Evolutionary conservation across 1,139 yeast genomes (phyloP).

Genomic region (Blastobotrys malaysiensis): DNA sequence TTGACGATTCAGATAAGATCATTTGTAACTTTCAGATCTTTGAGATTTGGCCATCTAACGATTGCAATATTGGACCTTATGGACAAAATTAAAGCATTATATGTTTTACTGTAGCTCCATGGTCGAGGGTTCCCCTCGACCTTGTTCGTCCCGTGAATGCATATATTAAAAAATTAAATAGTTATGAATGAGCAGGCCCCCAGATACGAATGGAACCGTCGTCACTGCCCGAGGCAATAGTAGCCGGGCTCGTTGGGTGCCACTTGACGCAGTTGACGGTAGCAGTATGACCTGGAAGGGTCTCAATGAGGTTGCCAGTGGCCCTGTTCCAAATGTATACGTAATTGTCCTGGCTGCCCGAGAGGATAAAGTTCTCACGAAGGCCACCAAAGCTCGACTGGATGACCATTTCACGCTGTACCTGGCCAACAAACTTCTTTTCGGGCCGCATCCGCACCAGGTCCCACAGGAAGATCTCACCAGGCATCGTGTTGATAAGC

Average conservation of each 20-base stretch:
- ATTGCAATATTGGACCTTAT: no score
- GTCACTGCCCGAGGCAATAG: conserved; percentile 84
- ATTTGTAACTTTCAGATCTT: no score
- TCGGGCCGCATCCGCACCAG: conserved; percentile 45
- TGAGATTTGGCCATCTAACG: no score
- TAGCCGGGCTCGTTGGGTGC: conserved; percentile 49
- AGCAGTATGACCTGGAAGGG: conserved; percentile 58
- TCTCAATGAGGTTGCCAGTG: conserved; percentile 64
- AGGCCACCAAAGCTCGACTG: conserved; percentile 73
- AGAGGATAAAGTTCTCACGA: conserved; percentile 62
- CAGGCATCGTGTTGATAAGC: conserved; percentile 65
- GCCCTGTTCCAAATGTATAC: conserved; percentile 77
- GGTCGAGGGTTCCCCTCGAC: no score
- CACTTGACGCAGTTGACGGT: conserved; percentile 74
- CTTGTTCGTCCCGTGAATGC: background rate
- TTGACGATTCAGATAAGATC: no score
- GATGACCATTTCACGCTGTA: conserved; percentile 58
- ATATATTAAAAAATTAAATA: background rate
- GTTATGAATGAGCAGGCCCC: conserved; percentile 12
- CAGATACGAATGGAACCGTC: conserved; percentile 42
- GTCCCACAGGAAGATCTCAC: conserved; percentile 79
- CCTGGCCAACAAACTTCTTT: conserved; percentile 65
- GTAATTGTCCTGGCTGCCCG: conserved; percentile 81
- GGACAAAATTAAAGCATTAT: background rate
- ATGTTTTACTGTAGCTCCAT: no score